Percentiles rank a stretch among this genome's conserved stretches.
Evolutionary conservation across 2,329 filamentous ascomycete species (phyloP).

Genomic region (Fusarium pilosicola): DNA sequence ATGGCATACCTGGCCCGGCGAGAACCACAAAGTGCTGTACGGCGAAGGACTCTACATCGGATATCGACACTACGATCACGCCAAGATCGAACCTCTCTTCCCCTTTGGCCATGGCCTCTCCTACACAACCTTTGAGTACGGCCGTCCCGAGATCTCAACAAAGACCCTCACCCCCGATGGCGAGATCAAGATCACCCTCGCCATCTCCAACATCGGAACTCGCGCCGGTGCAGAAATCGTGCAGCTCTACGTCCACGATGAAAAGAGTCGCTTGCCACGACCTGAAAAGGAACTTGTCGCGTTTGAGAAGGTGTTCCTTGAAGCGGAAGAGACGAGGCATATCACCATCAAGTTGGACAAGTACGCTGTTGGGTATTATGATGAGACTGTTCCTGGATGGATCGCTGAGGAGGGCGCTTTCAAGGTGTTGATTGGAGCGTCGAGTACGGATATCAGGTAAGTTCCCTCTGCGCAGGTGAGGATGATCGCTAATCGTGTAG

Average conservation of each 20-base stretch:
- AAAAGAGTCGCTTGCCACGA: constrained; percentile 69
- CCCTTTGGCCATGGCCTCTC: constrained; percentile 79
- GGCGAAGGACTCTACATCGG: constrained; percentile 79
- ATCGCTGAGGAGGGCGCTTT: constrained; percentile 73
- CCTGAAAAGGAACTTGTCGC: constrained; percentile 77
- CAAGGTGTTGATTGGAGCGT: constrained; percentile 68
- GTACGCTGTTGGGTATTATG: constrained; percentile 69
- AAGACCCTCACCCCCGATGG: constrained; percentile 52
- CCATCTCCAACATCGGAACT: constrained; percentile 64
- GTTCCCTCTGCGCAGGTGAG: constrained; percentile 20
- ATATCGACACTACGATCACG: constrained; percentile 76
- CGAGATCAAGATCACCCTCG: constrained; percentile 58
- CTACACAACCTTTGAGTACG: constrained; percentile 76
- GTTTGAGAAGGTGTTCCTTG: constrained; percentile 72
- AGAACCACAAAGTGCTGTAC: constrained; percentile 74
- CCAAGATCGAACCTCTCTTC: constrained; percentile 69
- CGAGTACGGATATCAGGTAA: constrained; percentile 71
- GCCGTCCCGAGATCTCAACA: constrained; percentile 61
- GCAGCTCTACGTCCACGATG: constrained; percentile 74
- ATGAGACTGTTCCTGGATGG: constrained; percentile 68
- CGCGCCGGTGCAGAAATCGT: constrained; percentile 70
- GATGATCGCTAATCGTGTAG: constrained; percentile 48
- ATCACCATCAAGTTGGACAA: constrained; percentile 59
- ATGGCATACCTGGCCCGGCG: constrained; percentile 77
- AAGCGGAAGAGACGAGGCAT: constrained; percentile 65